Conservation (phyloP, 169 alveolate genomes). For the Eimeria acervulina region DNA sequence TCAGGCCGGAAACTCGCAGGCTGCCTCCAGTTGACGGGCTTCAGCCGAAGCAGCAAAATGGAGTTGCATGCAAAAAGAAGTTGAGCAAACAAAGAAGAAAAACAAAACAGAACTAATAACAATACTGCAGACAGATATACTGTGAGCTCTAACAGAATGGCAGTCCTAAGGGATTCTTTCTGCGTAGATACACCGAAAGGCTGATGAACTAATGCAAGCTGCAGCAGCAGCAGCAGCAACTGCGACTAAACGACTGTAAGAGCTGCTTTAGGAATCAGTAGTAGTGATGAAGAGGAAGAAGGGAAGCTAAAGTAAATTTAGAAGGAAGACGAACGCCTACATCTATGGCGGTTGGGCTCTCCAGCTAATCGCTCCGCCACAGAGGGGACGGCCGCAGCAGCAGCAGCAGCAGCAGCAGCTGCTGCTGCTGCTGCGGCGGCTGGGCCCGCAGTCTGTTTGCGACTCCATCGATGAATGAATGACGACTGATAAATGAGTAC, state of each 20-base stretch:
- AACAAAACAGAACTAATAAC: no score
- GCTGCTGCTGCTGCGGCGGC: no score
- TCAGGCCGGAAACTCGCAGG: slow-evolving; percentile 34
- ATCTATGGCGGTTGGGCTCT: not conserved
- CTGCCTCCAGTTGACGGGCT: slow-evolving; percentile 47
- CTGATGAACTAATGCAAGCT: no score
- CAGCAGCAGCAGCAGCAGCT: not conserved
- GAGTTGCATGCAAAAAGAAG: not conserved
- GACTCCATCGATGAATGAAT: not conserved
- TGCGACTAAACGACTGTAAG: no score
- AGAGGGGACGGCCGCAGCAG: not conserved
- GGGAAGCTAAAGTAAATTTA: not conserved
- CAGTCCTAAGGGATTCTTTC: no score
- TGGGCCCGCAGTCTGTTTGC: slow-evolving; percentile 12
- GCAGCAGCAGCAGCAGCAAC: no score
- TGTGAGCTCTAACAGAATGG: no score
- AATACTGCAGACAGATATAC: no score
- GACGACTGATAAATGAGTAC: slow-evolving; percentile 26
- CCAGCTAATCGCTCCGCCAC: not conserved
- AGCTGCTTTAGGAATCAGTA: no score
- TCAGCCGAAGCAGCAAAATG: not conserved
- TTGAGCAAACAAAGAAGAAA: not conserved
- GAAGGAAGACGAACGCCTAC: slow-evolving; percentile 9
- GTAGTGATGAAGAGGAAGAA: no score
- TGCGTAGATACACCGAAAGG: no score